Evolutionary conservation across 805 yeast species (phyloP).

Genomic region (Saccharomycopsis schoenii): DNA sequence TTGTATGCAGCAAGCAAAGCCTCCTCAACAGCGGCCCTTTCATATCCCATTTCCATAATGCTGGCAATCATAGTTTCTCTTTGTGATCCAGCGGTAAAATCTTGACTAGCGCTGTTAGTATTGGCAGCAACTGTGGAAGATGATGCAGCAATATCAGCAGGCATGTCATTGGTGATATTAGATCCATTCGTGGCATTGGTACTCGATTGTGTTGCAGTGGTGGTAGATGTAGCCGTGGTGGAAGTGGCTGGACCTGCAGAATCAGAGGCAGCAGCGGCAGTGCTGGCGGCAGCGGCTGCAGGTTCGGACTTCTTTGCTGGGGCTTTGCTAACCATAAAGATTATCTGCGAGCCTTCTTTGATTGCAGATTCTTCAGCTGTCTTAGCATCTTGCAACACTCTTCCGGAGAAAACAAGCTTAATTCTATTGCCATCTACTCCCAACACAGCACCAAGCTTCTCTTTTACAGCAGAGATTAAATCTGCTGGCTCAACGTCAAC

Average conservation of each 20-base stretch:
- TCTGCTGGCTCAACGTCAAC: conserved; percentile 64
- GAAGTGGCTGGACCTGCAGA: conserved; percentile 19
- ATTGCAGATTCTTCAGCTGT: conserved; percentile 62
- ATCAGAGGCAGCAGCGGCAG: conserved; percentile 19
- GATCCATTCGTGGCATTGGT: conserved; percentile 10
- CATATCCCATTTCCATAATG: conserved; percentile 95
- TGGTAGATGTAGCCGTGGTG: conserved; percentile 18
- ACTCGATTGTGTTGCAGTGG: background rate
- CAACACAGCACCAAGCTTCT: conserved; percentile 57
- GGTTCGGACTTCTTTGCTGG: conserved; percentile 3
- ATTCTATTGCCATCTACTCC: conserved; percentile 63
- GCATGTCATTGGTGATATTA: conserved; percentile 22
- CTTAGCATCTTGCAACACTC: conserved; percentile 78
- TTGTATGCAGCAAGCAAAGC: conserved; percentile 94
- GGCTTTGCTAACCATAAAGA: conserved; percentile 76
- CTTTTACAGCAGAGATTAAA: conserved; percentile 62
- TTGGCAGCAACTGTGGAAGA: conserved; percentile 19
- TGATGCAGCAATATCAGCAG: conserved; percentile 19
- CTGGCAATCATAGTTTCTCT: conserved; percentile 70
- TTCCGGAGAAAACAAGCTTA: conserved; percentile 88
- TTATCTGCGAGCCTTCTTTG: conserved; percentile 77
- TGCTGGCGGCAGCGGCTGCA: conserved; percentile 22
- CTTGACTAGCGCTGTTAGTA: conserved; percentile 20
- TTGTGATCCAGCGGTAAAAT: conserved; percentile 67
- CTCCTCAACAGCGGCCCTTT: conserved; percentile 73